These are phyloP conservation scores for Dactylellina leptospora DNA, from an alignment of 2,329 filamentous ascomycete genomes.

Conservation along the genomic window DNA sequence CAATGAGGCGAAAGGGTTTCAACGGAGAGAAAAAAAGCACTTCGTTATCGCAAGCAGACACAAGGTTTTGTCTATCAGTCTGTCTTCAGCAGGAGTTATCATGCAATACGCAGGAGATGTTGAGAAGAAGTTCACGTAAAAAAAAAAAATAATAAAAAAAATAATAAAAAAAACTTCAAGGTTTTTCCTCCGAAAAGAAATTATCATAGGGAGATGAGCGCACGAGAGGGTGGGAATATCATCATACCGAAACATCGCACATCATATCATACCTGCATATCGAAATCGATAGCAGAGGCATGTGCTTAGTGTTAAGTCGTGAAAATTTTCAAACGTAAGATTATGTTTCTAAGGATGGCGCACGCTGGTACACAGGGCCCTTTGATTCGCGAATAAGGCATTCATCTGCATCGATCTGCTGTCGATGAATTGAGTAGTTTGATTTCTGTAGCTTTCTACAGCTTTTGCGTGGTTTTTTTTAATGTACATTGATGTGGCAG, in stretches of 20 bases:
- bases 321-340: background rate
- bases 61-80: background rate
- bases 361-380: constrained; percentile 28
- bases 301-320: too few relatives aligned
- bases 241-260: background rate
- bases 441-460: constrained; percentile 14
- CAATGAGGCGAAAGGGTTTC: constrained; percentile 1
- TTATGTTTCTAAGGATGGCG: background rate
- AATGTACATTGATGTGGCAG: constrained; percentile 49
- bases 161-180: background rate
- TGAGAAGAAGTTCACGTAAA: background rate
- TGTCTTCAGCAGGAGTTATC: too few relatives aligned
- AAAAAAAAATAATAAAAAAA: background rate
- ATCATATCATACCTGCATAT: constrained; percentile 6
- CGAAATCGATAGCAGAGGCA: too few relatives aligned
- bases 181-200: background rate
- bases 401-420: constrained; percentile 50
- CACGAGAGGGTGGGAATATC: background rate
- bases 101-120: too few relatives aligned
- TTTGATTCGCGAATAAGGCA: constrained; percentile 29
- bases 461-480: constrained; percentile 9
- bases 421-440: constrained; percentile 25
- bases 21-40: too few relatives aligned
- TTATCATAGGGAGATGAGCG: background rate
- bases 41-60: background rate